Percentiles rank a stretch among this genome's conserved stretches.
Conservation (phyloP, 106 monocot species). For the Dendrobium chrysotoxum region DNA sequence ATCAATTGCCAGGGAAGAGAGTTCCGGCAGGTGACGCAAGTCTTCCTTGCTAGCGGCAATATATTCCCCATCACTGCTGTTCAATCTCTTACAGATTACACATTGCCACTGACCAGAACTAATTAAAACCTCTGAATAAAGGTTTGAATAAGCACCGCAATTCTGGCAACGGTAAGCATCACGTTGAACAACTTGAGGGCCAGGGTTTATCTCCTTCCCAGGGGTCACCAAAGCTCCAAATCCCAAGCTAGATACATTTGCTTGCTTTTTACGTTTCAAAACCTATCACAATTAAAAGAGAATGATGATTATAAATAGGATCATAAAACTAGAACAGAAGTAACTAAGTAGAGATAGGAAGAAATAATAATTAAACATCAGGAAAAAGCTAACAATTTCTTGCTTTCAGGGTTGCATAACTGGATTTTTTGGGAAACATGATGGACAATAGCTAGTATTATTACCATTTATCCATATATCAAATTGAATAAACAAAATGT, state of each 20-base stretch:
- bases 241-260: conserved; percentile 72
- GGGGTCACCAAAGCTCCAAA: conserved; percentile 93
- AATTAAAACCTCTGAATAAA: conserved; percentile 68
- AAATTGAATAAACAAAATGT: neutral
- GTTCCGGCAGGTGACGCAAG: conserved; percentile 61
- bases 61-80: conserved; percentile 71
- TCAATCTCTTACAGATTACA: conserved; percentile 79
- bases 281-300: conserved; percentile 31
- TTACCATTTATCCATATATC: neutral
- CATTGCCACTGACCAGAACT: conserved; percentile 97
- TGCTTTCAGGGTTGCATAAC: neutral
- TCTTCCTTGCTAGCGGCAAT: conserved; percentile 58
- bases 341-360: neutral
- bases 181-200: conserved; percentile 67
- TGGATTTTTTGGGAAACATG: neutral
- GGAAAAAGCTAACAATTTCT: conserved; percentile 2
- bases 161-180: conserved; percentile 83
- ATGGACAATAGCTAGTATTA: too few species aligned
- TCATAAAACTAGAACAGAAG: neutral
- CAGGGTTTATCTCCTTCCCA: conserved; percentile 71
- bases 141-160: conserved; percentile 85
- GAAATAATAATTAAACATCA: neutral
- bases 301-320: neutral
- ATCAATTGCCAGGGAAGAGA: conserved; percentile 61
- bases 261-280: conserved; percentile 68